Conservation (phyloP, 1,139 yeast genomes). For the Geotrichum carabidarum region DNA sequence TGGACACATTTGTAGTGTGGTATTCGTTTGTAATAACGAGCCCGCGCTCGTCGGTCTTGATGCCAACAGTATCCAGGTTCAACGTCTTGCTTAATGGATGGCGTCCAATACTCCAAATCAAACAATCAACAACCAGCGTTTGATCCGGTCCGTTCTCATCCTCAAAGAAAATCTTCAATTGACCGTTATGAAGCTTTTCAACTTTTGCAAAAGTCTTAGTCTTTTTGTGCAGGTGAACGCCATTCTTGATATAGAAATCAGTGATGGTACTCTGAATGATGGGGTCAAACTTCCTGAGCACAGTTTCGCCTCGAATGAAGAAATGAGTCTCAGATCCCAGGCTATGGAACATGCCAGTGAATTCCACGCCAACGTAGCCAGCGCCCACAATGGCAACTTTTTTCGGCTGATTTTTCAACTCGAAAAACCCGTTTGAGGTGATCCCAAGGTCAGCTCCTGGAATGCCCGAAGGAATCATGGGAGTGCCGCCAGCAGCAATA, state of each 20-base stretch:
- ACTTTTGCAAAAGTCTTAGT: conserved; percentile 52
- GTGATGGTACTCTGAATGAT: conserved; percentile 74
- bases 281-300: conserved; percentile 80
- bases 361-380: conserved; percentile 93
- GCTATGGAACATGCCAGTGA: conserved; percentile 87
- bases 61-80: conserved; percentile 71
- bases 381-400: conserved; percentile 96
- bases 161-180: conserved; percentile 41
- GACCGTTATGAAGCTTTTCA: conserved; percentile 55
- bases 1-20: conserved; percentile 69
- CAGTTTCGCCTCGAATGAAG: conserved; percentile 84
- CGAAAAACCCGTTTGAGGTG: conserved; percentile 90
- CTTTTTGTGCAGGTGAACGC: conserved; percentile 70
- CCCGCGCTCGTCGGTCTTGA: conserved; percentile 30
- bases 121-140: conserved; percentile 52
- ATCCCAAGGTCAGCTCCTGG: conserved; percentile 81
- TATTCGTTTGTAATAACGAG: conserved; percentile 52
- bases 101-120: conserved; percentile 94
- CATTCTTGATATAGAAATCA: conserved; percentile 69
- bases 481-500: conserved; percentile 90
- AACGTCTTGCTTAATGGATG: conserved; percentile 59
- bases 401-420: conserved; percentile 74
- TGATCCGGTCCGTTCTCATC: conserved; percentile 2
- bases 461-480: conserved; percentile 61
- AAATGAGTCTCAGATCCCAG: conserved; percentile 80